A percentile compares a stretch with the other conserved stretches of the same genome.
Conservation (phyloP, 2,329 filamentous ascomycete genomes). For the Colletotrichum sp. region DNA sequence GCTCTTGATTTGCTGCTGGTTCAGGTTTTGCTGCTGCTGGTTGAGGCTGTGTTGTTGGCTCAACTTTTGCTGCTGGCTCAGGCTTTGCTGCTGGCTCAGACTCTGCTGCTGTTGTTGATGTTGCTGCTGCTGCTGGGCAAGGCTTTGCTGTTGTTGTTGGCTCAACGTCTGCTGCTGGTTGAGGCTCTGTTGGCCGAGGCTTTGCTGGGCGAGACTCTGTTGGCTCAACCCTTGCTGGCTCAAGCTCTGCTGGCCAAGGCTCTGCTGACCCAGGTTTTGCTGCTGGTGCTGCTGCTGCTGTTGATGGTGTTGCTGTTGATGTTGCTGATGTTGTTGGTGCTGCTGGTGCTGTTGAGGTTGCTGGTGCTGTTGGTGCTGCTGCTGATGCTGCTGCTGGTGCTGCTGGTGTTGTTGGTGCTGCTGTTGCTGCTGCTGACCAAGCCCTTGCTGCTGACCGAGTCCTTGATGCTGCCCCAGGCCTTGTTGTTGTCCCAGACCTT, state of each 20-base stretch:
- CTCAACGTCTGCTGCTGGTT: slow-evolving; percentile 33
- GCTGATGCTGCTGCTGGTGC: slow-evolving; percentile 29
- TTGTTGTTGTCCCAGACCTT: slow-evolving; percentile 14
- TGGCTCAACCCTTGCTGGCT: slow-evolving; percentile 34
- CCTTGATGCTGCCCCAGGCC: slow-evolving; percentile 8
- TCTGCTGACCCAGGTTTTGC: slow-evolving; percentile 21
- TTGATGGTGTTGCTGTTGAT: slow-evolving; percentile 29
- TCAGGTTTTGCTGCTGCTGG: slow-evolving; percentile 32
- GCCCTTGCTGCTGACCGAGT: slow-evolving; percentile 5
- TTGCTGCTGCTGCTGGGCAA: slow-evolving; percentile 29
- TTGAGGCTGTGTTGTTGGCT: slow-evolving; percentile 34
- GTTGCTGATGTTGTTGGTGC: slow-evolving; percentile 33
- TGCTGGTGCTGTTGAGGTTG: slow-evolving; percentile 30
- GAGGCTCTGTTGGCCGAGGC: slow-evolving; percentile 33
- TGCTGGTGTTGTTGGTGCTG: slow-evolving; percentile 33
- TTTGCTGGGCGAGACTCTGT: slow-evolving; percentile 29
- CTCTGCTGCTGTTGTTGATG: slow-evolving; percentile 36
- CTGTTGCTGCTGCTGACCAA: slow-evolving; percentile 25
- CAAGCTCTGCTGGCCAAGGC: slow-evolving; percentile 32
- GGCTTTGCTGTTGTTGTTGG: slow-evolving; percentile 32
- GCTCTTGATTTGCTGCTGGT: slow-evolving; percentile 30
- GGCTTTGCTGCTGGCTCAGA: slow-evolving; percentile 34
- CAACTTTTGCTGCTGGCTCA: slow-evolving; percentile 33
- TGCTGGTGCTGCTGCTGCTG: slow-evolving; percentile 29
- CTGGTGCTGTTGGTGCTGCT: slow-evolving; percentile 28